phyloP scores from a whole-genome alignment of 164 flowering plant genomes.

The Santalum album region DNA sequence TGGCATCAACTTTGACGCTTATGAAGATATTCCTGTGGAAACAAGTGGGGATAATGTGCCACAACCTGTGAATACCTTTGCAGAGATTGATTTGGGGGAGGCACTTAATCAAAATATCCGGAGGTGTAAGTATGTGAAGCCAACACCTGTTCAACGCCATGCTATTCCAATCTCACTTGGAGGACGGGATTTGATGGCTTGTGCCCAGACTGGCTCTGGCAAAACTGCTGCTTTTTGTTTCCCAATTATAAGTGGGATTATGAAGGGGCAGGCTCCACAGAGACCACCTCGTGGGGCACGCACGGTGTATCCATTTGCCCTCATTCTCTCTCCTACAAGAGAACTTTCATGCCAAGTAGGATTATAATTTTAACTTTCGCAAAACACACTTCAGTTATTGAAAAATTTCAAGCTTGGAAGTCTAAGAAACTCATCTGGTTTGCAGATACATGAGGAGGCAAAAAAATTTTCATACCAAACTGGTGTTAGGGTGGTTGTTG shows the following conservation, averaged over 20 bases:
- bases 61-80: conserved; percentile 65
- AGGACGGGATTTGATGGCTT: conserved; percentile 80
- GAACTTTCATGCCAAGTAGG: conserved; percentile 61
- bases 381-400: not conserved
- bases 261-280: conserved; percentile 34
- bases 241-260: conserved; percentile 70
- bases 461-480: conserved; percentile 69
- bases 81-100: conserved; percentile 68
- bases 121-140: conserved; percentile 76
- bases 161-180: conserved; percentile 64
- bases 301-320: conserved; percentile 54
- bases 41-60: conserved; percentile 68
- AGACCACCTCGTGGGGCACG: conserved; percentile 45
- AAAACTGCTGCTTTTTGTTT: conserved; percentile 84
- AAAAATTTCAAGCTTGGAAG: no score
- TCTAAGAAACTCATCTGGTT: not conserved
- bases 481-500: conserved; percentile 76
- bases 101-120: conserved; percentile 51
- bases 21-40: conserved; percentile 79
- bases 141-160: conserved; percentile 77
- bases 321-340: conserved; percentile 73
- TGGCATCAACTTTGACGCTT: conserved; percentile 72
- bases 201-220: conserved; percentile 86
- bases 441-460: conserved; percentile 80
- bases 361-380: no score